These are phyloP conservation scores for Zostera marina DNA, from an alignment of 116 monocot species.

Conservation along the genomic window DNA sequence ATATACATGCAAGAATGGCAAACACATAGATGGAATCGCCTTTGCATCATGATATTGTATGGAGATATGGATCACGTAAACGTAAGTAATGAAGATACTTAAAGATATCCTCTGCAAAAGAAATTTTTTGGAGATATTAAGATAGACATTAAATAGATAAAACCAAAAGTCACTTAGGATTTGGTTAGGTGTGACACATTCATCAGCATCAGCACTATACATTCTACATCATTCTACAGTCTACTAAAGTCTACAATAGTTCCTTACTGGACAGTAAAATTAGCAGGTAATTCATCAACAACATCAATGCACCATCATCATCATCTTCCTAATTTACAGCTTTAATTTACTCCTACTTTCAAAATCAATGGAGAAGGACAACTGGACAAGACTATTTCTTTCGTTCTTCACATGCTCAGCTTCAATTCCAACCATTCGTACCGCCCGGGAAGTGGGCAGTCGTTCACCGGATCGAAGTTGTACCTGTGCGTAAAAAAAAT, in stretches of 20 bases:
- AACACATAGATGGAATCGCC: too few species aligned
- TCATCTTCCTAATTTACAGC: not conserved
- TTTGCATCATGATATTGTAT: too few species aligned
- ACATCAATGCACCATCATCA: not conserved
- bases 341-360: not conserved
- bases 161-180: slow-evolving; percentile 3
- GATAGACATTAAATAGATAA: not conserved
- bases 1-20: too few species aligned
- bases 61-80: too few species aligned
- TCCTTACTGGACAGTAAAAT: not conserved
- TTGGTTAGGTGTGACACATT: slow-evolving; percentile 1
- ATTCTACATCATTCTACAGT: not conserved
- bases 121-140: too few species aligned
- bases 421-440: slow-evolving; percentile 55
- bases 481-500: slow-evolving; percentile 28
- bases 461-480: slow-evolving; percentile 53
- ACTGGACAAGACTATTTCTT: not conserved
- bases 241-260: not conserved
- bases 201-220: slow-evolving; percentile 6
- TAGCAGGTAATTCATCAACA: not conserved
- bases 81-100: too few species aligned
- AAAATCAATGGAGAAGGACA: not conserved
- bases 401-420: slow-evolving; percentile 2
- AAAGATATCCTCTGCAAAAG: too few species aligned
- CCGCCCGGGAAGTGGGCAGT: slow-evolving; percentile 40